A percentile compares a stretch with the other conserved stretches of the same genome.
phyloP scores from a whole-genome alignment of 345 rosid species.

The Eucalyptus sideroxylon region DNA sequence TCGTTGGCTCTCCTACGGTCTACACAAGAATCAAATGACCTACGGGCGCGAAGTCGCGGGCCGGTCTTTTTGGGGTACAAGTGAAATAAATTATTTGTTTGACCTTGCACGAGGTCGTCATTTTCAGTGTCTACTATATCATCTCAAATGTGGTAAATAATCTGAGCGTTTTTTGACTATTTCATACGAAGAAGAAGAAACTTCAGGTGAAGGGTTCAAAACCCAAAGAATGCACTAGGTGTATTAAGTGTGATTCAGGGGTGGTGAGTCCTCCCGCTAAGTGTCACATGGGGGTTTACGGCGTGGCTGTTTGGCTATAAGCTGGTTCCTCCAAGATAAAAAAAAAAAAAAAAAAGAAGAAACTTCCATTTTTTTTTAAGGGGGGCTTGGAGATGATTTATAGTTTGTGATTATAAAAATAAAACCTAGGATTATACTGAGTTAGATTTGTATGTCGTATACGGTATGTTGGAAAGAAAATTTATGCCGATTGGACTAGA shows the following conservation, averaged over 20 bases:
- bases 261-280: too few species aligned
- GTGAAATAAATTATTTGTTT: too few species aligned
- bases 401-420: too few species aligned
- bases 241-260: too few species aligned
- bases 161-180: neutral
- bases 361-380: neutral
- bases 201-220: too few species aligned
- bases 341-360: too few species aligned
- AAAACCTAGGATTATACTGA: neutral
- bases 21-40: neutral
- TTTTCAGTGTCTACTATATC: neutral
- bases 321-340: too few species aligned
- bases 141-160: neutral
- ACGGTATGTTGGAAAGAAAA: too few species aligned
- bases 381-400: neutral
- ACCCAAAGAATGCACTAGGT: too few species aligned
- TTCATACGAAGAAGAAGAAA: neutral
- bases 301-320: too few species aligned
- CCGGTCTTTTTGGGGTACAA: neutral
- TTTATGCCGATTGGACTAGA: neutral
- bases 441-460: neutral
- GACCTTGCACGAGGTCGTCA: neutral
- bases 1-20: neutral
- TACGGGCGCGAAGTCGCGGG: neutral
- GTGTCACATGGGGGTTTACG: too few species aligned